Evolutionary conservation across 768 basidiomycete genomes (phyloP), one percentile per base, ranked within the genome.

Genomic region (Rhodocollybia butyracea): DNA sequence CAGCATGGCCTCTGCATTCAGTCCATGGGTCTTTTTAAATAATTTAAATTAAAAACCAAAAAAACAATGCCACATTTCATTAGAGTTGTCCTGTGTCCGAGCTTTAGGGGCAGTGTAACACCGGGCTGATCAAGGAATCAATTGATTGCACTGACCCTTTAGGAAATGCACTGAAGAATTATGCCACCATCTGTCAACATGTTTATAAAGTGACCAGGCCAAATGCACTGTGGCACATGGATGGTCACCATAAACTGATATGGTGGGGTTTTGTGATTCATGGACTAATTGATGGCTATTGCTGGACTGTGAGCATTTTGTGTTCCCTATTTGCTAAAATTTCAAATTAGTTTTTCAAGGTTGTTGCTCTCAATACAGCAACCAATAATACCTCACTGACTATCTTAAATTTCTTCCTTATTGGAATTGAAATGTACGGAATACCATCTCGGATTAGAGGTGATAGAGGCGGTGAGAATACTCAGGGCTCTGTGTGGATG

Each of bases 401-500:
- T 4, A 68, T 72, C 1, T 58, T 70, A 5, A 41, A 62, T 1
- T 24, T 70, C 5, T 67, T 70, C 43, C 32, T 66, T 0, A 39
- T 63, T 12, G 65, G 63, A 2, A 51, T 67, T 21, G 3, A 40
- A 1, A 32, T 56, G 4, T 64, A 65, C 57, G 66, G 68, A 0
- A 19, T 57, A 15, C 74, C 74, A 15, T 72, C 68, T 5, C 54
- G 67, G 5, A 51, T 72, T 2, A 50, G 66, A n/a, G 70, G 67
- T 1, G 72, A 75, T 61, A 58, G 64, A 8, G 73, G 72, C 1
- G 64, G 67, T 0, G 72, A 76, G 56, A 77, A 76, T 57, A 59
- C 59, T 7, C 53, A 60, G 8, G 65, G 70, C 8, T 65, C 73
- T 2, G 46, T 66, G 0, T 68, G 56, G 19, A 76, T 76, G 74